Evolutionary conservation across 805 yeast genomes (phyloP), one percentile per base, ranked within the genome.

Genomic region (Torulaspora microellipsoides): DNA sequence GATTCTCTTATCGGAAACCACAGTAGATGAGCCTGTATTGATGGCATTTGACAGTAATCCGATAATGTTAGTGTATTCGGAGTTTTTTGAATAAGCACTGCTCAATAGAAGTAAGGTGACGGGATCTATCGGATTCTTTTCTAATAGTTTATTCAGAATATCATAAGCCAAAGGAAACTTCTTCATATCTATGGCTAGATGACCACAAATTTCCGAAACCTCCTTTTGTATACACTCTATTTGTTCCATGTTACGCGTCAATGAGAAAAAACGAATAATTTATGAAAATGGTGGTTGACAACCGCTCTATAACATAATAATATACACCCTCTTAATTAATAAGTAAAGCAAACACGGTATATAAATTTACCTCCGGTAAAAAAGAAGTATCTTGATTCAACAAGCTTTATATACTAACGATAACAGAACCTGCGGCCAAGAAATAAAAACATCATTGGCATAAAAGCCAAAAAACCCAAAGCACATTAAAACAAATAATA

Each of bases 181-280:
- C 34, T 48, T 40, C 58, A 57, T 54, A 25, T 48, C 47, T n/a
- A 53, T 33, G 8, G 63, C 61, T 35, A 58, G 35, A 27, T 50
- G 40, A 29, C 61, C 52, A 48, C 63, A 58, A 36, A 42, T 32
- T 25, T 49, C 42, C 12, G 45, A 37, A 8, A 53, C 41, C 27
- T 56, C 57, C 17, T 42, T 46, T 14, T 38, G 47, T 23, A 51
- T 29, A 17, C 29, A 13, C 29, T 36, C 45, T 20, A 47, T 38
- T 38, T 43, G 28, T 15, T 41, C 43, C 50, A 43, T 46, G 9
- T 30, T 31, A 15, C 27, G 25, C 25, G 25, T 20, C 25, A 20
- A 8, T 5, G 7, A 20, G 25, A 4, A 20, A 20, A 20, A 20
- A 20, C 25, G 25, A 20, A 5, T 7, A 5, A 20, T 20, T 3